Evolutionary conservation across 495 filamentous ascomycete genomes (phyloP).

Genomic region (Aspergillus funiculosus): DNA sequence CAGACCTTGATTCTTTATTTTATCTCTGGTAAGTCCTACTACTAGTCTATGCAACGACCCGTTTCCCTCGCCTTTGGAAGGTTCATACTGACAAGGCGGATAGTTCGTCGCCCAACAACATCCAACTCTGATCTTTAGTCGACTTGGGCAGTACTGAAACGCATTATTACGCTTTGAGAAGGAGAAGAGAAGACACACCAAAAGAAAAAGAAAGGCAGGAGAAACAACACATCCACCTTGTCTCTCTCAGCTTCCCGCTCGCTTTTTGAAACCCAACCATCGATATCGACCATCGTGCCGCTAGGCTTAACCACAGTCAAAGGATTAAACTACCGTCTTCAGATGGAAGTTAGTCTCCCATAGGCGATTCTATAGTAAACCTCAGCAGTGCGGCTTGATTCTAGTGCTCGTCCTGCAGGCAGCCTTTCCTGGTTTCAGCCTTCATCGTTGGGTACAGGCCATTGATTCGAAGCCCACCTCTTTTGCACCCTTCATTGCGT

Average conservation of each 20-base stretch:
- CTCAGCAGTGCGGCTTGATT: constrained; percentile 24
- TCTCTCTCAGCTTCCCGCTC: constrained; percentile 17
- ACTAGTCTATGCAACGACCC: constrained; percentile 34
- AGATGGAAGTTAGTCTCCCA: constrained; percentile 21
- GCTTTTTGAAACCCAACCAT: constrained; percentile 13
- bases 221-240: constrained; percentile 24
- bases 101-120: constrained; percentile 27
- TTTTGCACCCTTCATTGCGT: constrained; percentile 25
- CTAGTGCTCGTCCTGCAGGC: constrained; percentile 33
- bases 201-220: too few relatives aligned
- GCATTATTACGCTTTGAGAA: constrained; percentile 13
- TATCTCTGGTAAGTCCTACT: constrained; percentile 30
- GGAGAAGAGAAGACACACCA: constrained; percentile 9
- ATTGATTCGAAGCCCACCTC: constrained; percentile 36
- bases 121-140: constrained; percentile 14
- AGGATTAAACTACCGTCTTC: constrained; percentile 9
- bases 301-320: constrained; percentile 7
- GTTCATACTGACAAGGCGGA: constrained; percentile 33
- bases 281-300: constrained; percentile 11
- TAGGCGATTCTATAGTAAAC: constrained; percentile 24
- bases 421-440: constrained; percentile 31
- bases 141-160: constrained; percentile 8
- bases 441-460: constrained; percentile 26
- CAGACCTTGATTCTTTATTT: constrained; percentile 13
- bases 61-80: constrained; percentile 18